phyloP scores from a whole-genome alignment of 2,329 filamentous ascomycete genomes.

The Aureobasidium sp. region DNA sequence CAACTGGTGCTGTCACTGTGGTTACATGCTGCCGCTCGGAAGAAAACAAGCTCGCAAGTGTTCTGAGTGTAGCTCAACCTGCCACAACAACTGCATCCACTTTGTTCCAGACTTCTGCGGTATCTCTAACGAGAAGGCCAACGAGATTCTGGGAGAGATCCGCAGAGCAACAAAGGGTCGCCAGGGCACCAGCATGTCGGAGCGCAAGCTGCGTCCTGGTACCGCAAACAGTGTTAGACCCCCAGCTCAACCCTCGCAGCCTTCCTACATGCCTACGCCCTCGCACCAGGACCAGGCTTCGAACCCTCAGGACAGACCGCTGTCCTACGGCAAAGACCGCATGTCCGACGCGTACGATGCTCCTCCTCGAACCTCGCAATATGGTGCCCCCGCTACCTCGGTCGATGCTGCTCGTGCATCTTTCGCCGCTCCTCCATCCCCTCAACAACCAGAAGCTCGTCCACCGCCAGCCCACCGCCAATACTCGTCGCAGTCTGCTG shows the following conservation, averaged over 20 bases:
- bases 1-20: constrained; percentile 99
- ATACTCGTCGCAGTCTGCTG: constrained; percentile 41
- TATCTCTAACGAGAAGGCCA: constrained; percentile 97
- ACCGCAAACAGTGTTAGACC: constrained; percentile 31
- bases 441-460: constrained; percentile 36
- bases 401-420: constrained; percentile 40
- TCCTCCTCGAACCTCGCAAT: constrained; percentile 23
- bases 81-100: constrained; percentile 84
- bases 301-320: constrained; percentile 29
- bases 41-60: constrained; percentile 94
- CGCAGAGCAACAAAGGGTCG: constrained; percentile 63
- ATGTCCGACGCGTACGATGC: constrained; percentile 28
- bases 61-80: constrained; percentile 86
- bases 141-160: constrained; percentile 83
- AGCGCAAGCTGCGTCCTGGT: constrained; percentile 55
- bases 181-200: constrained; percentile 49
- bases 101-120: constrained; percentile 97
- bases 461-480: constrained; percentile 40
- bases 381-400: constrained; percentile 22
- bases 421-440: constrained; percentile 30
- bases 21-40: constrained; percentile 88
- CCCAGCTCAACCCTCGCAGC: constrained; percentile 31
- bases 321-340: constrained; percentile 41
- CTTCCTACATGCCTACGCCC: constrained; percentile 23
- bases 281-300: constrained; percentile 17